A percentile compares a stretch with the other conserved stretches of the same genome.
phyloP scores from a whole-genome alignment of 257 asterid species.

The Solanum lignicaule region DNA sequence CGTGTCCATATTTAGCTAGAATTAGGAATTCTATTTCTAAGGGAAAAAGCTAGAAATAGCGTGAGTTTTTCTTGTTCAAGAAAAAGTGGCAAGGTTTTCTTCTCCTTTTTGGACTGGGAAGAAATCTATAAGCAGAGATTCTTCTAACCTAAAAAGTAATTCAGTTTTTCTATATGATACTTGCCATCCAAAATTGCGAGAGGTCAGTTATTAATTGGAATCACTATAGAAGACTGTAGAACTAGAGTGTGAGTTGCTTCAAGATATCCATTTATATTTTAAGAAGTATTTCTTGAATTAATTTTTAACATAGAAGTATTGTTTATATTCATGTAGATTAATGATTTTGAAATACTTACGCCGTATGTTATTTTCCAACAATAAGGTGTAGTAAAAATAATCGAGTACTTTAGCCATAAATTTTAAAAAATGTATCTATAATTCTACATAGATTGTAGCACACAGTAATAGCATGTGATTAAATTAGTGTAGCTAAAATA shows the following conservation, averaged over 20 bases:
- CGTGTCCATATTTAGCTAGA: background rate
- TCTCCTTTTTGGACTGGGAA: too few species aligned
- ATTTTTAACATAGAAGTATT: too few species aligned
- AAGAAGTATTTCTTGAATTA: too few species aligned
- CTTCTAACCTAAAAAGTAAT: too few species aligned
- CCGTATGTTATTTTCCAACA: background rate
- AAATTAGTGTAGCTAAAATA: background rate
- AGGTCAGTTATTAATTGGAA: too few species aligned
- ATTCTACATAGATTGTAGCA: background rate
- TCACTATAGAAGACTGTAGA: background rate
- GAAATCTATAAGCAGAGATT: background rate
- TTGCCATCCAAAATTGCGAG: too few species aligned
- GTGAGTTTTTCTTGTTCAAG: background rate
- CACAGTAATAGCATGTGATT: background rate
- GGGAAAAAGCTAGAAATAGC: too few species aligned
- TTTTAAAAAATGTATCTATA: background rate
- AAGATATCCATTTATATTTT: background rate
- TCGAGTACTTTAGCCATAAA: background rate
- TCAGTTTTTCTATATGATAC: background rate
- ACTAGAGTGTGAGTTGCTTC: background rate
- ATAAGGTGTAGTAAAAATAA: background rate
- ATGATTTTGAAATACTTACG: too few species aligned
- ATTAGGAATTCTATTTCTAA: too few species aligned
- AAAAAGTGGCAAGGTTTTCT: background rate
- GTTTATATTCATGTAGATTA: background rate